Conservation (phyloP, 495 filamentous ascomycete genomes). For the Talaromyces proteolyticus region DNA sequence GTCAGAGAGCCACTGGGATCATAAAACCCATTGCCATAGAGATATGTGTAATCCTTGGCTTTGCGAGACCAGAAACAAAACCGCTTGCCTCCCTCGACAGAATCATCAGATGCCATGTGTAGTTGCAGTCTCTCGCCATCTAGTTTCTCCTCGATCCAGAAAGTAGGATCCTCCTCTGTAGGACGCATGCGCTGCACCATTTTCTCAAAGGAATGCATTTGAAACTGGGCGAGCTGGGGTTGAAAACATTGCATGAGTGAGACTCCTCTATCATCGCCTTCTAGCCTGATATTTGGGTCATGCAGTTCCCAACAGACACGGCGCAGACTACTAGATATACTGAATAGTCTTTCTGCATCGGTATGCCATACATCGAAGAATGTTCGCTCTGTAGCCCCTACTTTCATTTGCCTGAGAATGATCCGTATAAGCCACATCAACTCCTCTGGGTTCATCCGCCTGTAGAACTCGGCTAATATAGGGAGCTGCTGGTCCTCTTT, state of each 20-base stretch:
- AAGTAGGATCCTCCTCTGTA: slow-evolving; percentile 64
- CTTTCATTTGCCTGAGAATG: slow-evolving; percentile 92
- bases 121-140: slow-evolving; percentile 97
- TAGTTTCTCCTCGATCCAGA: slow-evolving; percentile 98
- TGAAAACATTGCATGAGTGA: slow-evolving; percentile 94
- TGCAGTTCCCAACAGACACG: slow-evolving; percentile 94
- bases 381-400: slow-evolving; percentile 94
- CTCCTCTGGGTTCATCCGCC: slow-evolving; percentile 88
- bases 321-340: slow-evolving; percentile 81
- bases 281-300: slow-evolving; percentile 68
- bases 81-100: slow-evolving; percentile 57
- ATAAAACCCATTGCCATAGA: slow-evolving; percentile 75
- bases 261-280: slow-evolving; percentile 69
- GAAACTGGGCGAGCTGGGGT: slow-evolving; percentile 92
- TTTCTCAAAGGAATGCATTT: slow-evolving; percentile 80
- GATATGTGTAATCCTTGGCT: slow-evolving; percentile 93
- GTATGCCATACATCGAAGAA: slow-evolving; percentile 91
- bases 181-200: slow-evolving; percentile 69
- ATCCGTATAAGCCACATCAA: slow-evolving; percentile 93
- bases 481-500: slow-evolving; percentile 78
- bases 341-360: slow-evolving; percentile 85
- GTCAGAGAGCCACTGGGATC: slow-evolving; percentile 78
- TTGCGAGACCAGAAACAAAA: slow-evolving; percentile 95
- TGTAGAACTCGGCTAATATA: slow-evolving; percentile 79
- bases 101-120: slow-evolving; percentile 75